Conservation (phyloP, 1,284 basidiomycete genomes). For the Grifola frondosa region DNA sequence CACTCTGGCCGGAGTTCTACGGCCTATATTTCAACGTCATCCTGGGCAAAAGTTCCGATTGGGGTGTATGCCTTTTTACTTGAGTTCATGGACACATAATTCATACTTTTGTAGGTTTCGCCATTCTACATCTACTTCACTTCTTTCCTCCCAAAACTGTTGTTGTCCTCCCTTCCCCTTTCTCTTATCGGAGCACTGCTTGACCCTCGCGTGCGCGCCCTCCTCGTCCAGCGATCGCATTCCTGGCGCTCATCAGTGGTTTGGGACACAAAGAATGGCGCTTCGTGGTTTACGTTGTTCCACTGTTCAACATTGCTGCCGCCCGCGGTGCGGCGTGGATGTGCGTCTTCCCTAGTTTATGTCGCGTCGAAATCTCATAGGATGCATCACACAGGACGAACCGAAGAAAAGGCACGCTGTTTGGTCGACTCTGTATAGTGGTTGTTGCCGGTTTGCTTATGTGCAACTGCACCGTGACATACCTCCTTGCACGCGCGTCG, state of each 20-base stretch:
- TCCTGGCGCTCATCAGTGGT: slow-evolving; percentile 69
- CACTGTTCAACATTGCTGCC: slow-evolving; percentile 79
- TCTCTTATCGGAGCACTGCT: slow-evolving; percentile 48
- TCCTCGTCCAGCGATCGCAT: slow-evolving; percentile 56
- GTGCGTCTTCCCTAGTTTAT: slow-evolving; percentile 41
- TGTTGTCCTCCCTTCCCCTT: slow-evolving; percentile 69
- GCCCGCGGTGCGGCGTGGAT: slow-evolving; percentile 63
- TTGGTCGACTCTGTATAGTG: slow-evolving; percentile 46
- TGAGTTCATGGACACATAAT: no score
- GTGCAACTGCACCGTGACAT: slow-evolving; percentile 52
- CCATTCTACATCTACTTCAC: slow-evolving; percentile 75
- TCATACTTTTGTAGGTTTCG: slow-evolving; percentile 52
- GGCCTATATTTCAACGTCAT: slow-evolving; percentile 86
- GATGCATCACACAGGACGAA: slow-evolving; percentile 42
- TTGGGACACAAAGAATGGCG: slow-evolving; percentile 96
- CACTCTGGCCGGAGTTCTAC: slow-evolving; percentile 87
- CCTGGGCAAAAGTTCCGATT: slow-evolving; percentile 83
- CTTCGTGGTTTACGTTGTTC: slow-evolving; percentile 88
- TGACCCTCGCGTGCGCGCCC: slow-evolving; percentile 48
- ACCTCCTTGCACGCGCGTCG: slow-evolving; percentile 58
- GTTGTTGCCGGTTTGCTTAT: slow-evolving; percentile 46
- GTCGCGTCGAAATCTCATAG: no score
- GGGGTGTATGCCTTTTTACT: slow-evolving; percentile 73
- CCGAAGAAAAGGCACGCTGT: slow-evolving; percentile 42
- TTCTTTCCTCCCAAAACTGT: slow-evolving; percentile 75